A percentile compares a stretch with the other conserved stretches of the same genome.
Evolutionary conservation across 208 protist species (phyloP).

Genomic region (Trypanosoma rangeli): DNA sequence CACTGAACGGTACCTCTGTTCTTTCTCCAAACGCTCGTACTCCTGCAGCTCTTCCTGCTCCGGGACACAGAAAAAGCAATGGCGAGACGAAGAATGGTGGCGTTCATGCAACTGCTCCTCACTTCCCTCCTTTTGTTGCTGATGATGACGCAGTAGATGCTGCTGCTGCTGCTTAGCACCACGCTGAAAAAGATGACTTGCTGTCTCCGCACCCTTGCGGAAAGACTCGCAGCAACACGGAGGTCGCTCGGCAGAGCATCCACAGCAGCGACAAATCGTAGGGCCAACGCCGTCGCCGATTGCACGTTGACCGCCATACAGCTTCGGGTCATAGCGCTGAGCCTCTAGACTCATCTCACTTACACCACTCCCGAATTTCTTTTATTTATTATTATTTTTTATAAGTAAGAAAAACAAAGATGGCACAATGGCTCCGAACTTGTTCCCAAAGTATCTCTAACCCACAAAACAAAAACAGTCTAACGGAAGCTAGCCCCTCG

Average conservation of each 20-base stretch:
- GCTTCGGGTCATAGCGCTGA: not conserved
- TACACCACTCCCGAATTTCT: not conserved
- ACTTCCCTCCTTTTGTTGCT: not conserved
- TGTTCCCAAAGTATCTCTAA: not conserved
- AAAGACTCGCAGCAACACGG: constrained; percentile 61
- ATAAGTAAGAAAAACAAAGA: not conserved
- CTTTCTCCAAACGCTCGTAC: constrained; percentile 51
- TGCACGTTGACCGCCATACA: not conserved
- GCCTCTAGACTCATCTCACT: constrained; percentile 1
- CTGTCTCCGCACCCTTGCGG: not conserved
- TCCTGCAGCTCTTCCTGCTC: constrained; percentile 62
- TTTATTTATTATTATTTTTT: not conserved
- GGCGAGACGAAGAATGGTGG: constrained; percentile 15
- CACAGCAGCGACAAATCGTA: not conserved
- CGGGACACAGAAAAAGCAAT: constrained; percentile 58
- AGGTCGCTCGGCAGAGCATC: not conserved
- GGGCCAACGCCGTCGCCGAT: not conserved
- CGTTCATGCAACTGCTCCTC: not conserved
- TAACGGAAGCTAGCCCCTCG: not conserved
- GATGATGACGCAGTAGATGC: not conserved
- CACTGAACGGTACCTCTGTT: constrained; percentile 43
- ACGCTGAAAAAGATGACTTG: constrained; percentile 1
- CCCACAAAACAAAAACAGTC: not conserved
- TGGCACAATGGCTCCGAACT: not conserved
- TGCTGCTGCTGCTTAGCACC: constrained; percentile 5